These are phyloP conservation scores for Zymoseptoria pseudotritici DNA, from an alignment of 2,329 filamentous ascomycete genomes.

Conservation along the genomic window DNA sequence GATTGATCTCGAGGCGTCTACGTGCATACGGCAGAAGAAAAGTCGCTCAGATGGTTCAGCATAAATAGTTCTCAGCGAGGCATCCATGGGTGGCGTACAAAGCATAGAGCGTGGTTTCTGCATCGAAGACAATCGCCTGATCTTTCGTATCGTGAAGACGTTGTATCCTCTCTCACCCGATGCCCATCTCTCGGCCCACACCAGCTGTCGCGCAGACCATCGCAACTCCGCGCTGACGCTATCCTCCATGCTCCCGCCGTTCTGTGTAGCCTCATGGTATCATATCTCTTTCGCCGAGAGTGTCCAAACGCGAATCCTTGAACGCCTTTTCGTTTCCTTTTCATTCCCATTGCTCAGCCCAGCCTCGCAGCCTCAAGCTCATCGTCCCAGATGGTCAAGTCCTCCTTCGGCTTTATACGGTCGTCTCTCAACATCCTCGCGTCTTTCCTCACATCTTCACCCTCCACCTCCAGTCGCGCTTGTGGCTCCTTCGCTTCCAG, in stretches of 20 bases:
- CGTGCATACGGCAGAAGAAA: not conserved
- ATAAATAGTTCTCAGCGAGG: not conserved
- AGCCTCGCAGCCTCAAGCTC: conserved; percentile 27
- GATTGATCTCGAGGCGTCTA: not conserved
- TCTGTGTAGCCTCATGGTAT: not conserved
- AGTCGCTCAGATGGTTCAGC: not conserved
- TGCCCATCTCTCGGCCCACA: too few relatives aligned
- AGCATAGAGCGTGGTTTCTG: not conserved
- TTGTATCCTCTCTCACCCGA: too few relatives aligned
- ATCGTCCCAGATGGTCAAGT: conserved; percentile 27
- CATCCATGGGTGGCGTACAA: not conserved
- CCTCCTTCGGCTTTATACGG: conserved; percentile 47
- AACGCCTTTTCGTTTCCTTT: not conserved
- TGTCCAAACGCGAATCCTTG: not conserved
- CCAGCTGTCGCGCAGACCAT: not conserved
- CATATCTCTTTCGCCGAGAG: not conserved
- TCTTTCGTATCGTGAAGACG: too few relatives aligned
- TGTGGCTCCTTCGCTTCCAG: conserved; percentile 81
- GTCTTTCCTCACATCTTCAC: conserved; percentile 81
- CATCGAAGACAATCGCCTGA: not conserved
- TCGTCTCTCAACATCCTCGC: conserved; percentile 88
- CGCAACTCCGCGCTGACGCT: not conserved
- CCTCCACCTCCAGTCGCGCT: conserved; percentile 76
- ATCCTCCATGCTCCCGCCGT: not conserved
- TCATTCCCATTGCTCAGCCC: conserved; percentile 14